phyloP scores from a whole-genome alignment of 164 flowering plant species.

The Annona squamosa region DNA sequence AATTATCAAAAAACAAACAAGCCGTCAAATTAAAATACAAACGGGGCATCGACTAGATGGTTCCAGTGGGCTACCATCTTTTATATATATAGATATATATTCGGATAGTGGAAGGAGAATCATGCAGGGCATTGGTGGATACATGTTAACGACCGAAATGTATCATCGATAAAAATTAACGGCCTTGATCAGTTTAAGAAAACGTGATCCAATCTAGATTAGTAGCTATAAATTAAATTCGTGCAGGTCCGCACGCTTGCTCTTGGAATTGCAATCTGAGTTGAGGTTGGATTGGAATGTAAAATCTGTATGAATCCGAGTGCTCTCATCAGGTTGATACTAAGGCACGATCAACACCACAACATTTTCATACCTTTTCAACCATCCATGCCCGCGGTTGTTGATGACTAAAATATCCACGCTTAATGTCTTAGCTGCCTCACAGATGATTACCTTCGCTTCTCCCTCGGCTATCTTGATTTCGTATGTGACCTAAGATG shows the following conservation, averaged over 20 bases:
- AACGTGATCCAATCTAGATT: too few relatives aligned
- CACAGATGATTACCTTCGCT: conserved; percentile 15
- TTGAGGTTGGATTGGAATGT: too few relatives aligned
- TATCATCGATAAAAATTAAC: too few relatives aligned
- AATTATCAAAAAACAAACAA: not conserved
- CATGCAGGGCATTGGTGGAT: too few relatives aligned
- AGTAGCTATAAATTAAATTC: too few relatives aligned
- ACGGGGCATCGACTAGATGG: not conserved
- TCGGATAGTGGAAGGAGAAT: too few relatives aligned
- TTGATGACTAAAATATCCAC: conserved; percentile 17
- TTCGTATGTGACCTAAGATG: conserved; percentile 16
- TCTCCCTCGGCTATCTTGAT: conserved; percentile 12
- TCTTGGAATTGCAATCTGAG: too few relatives aligned
- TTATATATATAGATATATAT: too few relatives aligned
- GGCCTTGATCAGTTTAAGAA: too few relatives aligned
- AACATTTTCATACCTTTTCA: conserved; percentile 4
- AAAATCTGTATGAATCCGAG: too few relatives aligned
- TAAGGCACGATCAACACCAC: not conserved
- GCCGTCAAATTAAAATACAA: not conserved
- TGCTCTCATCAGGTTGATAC: not conserved
- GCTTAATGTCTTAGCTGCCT: conserved; percentile 12
- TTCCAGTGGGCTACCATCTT: not conserved
- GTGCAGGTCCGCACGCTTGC: too few relatives aligned
- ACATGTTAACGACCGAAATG: too few relatives aligned
- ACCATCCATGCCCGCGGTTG: conserved; percentile 9